These are phyloP conservation scores for Blastobotrys malaysiensis DNA, from an alignment of 1,139 yeast species.

Conservation along the genomic window DNA sequence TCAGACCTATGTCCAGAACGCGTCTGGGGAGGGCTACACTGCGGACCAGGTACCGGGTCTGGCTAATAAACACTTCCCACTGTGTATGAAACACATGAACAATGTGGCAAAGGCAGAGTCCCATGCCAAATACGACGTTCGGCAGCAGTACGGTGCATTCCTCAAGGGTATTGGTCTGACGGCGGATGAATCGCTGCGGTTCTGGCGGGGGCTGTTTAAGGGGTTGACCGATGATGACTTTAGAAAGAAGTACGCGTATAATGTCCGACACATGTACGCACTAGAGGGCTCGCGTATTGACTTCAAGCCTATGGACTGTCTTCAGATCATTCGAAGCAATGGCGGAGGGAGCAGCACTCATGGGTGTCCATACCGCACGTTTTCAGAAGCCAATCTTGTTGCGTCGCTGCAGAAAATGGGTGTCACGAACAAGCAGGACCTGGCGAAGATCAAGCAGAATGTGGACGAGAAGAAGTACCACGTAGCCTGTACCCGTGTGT, in stretches of 20 bases:
- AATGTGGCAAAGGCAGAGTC: slow-evolving; percentile 51
- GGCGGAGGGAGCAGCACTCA: slow-evolving; percentile 51
- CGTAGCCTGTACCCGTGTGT: slow-evolving; percentile 84
- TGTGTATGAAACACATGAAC: slow-evolving; percentile 73
- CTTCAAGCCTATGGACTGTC: slow-evolving; percentile 83
- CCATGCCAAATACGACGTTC: slow-evolving; percentile 75
- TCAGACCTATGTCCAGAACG: slow-evolving; percentile 19
- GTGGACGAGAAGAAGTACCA: slow-evolving; percentile 63
- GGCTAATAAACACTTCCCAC: slow-evolving; percentile 65
- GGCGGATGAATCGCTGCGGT: slow-evolving; percentile 81
- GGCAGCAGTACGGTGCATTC: slow-evolving; percentile 81
- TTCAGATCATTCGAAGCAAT: slow-evolving; percentile 66
- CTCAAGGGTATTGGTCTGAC: slow-evolving; percentile 83
- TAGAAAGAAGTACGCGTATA: slow-evolving; percentile 82
- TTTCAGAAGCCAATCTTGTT: slow-evolving; percentile 55
- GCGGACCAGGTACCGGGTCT: slow-evolving; percentile 56
- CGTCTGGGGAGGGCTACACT: slow-evolving; percentile 53
- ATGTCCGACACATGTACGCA: slow-evolving; percentile 84
- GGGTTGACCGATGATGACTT: slow-evolving; percentile 65
- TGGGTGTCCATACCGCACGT: slow-evolving; percentile 89
- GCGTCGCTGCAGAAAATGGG: slow-evolving; percentile 61
- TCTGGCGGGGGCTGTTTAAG: slow-evolving; percentile 74
- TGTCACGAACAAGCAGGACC: slow-evolving; percentile 55
- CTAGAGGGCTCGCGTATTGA: slow-evolving; percentile 84
- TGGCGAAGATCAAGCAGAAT: slow-evolving; percentile 60